Evolutionary conservation across 2,329 filamentous ascomycete species (phyloP), one percentile per base, ranked within the genome.

Genomic region (Raffaelea albimanens): DNA sequence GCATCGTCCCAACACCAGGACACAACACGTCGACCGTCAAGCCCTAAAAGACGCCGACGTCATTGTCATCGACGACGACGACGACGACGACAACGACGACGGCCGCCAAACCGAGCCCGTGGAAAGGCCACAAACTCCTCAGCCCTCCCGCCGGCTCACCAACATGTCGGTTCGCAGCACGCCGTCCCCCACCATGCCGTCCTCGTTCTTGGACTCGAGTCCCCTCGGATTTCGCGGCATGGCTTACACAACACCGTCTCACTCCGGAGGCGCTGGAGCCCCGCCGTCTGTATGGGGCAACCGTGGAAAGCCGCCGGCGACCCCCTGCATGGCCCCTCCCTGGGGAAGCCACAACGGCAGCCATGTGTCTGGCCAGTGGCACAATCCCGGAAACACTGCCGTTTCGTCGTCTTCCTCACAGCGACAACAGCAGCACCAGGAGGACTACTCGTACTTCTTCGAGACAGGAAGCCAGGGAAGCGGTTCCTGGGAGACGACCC

Each of bases 201-300:
- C 44, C 18, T 31, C 46, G 2, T 31, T 44, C 0, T 40, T 36
- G 1, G 40, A 34, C 8, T 49, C 46, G n/a, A 44, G 48, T 13
- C 43, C 46, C 2, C 2, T 45, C 3, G 25, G 18, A 16, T 21
- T 14, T 9, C 29, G 3, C 18, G 33, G 0, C 50, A 51, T 33
- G 21, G 9, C n/a, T n/a, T n/a, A n/a, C n/a, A n/a, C 33, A 9
- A 47, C 50, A 5, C 52, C 52, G 3, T 46, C 48, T 4, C 48
- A 41, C 5, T 22, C 33, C 19, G 45, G 46, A 4, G 47, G 38
- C 11, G 42, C 22, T 10, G 50, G 21, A 4, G 14, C 42, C 1
- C 43, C 53, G 1, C 53, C 53, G 1, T 40, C 50, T 0, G n/a
- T 31, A 10, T 55, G 53, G 53, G 45, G 49, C 2, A 42, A 36